phyloP scores from a whole-genome alignment of 2,329 filamentous ascomycete species.

The Cryphonectria japonica region DNA sequence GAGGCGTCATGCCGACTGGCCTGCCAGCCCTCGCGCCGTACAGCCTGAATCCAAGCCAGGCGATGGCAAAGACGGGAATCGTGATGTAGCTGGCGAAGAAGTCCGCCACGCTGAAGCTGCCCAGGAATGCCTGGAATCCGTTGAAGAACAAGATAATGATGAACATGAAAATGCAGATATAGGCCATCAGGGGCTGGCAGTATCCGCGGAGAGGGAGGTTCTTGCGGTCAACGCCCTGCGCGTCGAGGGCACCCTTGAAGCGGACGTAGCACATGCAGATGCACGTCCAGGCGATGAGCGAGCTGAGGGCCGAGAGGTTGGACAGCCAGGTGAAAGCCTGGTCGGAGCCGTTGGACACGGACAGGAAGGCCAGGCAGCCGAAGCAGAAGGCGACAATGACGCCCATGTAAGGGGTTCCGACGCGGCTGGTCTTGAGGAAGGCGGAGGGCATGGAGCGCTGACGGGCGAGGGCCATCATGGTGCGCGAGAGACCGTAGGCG shows the following conservation, averaged over 20 bases:
- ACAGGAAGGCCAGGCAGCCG: conserved; percentile 52
- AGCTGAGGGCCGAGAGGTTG: conserved; percentile 52
- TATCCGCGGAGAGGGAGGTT: conserved; percentile 37
- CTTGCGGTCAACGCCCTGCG: conserved; percentile 43
- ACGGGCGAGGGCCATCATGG: conserved; percentile 55
- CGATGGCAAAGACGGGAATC: conserved; percentile 37
- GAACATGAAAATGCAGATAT: conserved; percentile 48
- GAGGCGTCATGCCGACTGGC: conserved; percentile 15
- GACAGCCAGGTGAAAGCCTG: conserved; percentile 61
- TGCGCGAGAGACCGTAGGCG: conserved; percentile 55
- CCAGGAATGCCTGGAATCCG: conserved; percentile 49
- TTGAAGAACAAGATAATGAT: conserved; percentile 48
- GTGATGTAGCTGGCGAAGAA: conserved; percentile 47
- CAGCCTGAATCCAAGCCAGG: conserved; percentile 44
- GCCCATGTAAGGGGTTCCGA: conserved; percentile 54
- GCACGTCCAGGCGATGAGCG: conserved; percentile 40
- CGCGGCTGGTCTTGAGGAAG: conserved; percentile 54
- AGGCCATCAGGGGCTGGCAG: conserved; percentile 45
- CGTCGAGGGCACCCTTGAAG: conserved; percentile 42
- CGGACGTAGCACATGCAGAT: conserved; percentile 38
- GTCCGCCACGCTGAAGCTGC: conserved; percentile 41
- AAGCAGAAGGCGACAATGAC: conserved; percentile 48
- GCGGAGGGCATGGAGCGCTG: conserved; percentile 55
- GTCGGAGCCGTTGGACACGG: conserved; percentile 46
- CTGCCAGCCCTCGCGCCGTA: conserved; percentile 20